Base-by-base conservation (phyloP, 2,329 filamentous ascomycete genomes). In the Aaosphaeria pasadenensis region DNA sequence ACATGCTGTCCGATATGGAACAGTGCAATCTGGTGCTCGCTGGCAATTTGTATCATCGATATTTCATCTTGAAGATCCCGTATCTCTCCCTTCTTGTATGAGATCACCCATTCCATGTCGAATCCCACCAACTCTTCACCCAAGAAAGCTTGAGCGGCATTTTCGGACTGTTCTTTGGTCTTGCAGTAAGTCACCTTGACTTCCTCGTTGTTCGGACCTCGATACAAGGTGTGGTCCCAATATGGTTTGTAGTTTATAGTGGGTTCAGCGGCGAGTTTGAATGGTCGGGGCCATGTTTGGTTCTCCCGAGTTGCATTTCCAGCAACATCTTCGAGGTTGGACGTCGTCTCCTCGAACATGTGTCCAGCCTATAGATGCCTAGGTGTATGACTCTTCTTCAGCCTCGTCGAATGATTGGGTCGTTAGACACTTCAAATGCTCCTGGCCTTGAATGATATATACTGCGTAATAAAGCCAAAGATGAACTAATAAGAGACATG, bases 31-130 rank as follows among this genome's bases (percentile, higher is more conserved):
- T 84, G 86, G 52, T 86, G 82, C 39, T 88, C 81, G 50, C 84
- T 88, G 1, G 91, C 89, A 24, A 96, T 69, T 68, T 96, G 92
- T 39, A 96, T 86, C 35, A 96, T 71, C 0, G 88, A 91, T 5
- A 95, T 81, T 51, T 91, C 89, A 44, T 79, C 75, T 54, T 87
- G 86, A 4, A 84, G 71, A 3, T 77, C 75, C 2, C 77, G 66
- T 6, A 54, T 30, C 11, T 7, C 9, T 11, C 39, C 58, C 17
- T 66, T 75, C 5, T 63, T 72, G 0, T 82, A 77, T 5, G 79
- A 51, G 35, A 55, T 57, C 45, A 83, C 77, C 91, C 92, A 96
- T 72, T 96, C 92, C 52, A 96, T 78, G 61, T 96, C 91, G 52
- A 96, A 90, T 0, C 91, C 91, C n/a, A 96, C 66, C 2, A 95